These are phyloP conservation scores for Liriodendron chinense DNA, from an alignment of 164 flowering plant species.

Conservation along the genomic window DNA sequence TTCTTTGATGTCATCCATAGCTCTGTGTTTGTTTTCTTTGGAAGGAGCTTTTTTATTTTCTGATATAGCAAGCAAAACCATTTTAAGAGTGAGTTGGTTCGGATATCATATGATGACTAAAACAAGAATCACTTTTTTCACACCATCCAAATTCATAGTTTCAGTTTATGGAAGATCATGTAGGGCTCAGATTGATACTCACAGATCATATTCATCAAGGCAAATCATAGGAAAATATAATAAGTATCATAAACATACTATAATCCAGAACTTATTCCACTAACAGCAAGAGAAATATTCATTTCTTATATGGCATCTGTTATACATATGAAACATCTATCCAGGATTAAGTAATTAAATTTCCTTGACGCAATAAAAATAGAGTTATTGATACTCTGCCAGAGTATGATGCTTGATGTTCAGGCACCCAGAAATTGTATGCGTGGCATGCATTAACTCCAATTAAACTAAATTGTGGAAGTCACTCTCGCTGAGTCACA, in stretches of 20 bases:
- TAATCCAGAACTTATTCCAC: too few relatives aligned
- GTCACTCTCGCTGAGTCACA: background rate
- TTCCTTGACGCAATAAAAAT: too few relatives aligned
- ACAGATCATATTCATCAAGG: background rate
- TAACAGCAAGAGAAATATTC: background rate
- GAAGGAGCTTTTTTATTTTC: slow-evolving; percentile 64
- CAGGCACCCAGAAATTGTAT: background rate
- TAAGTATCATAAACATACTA: background rate
- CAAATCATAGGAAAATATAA: background rate
- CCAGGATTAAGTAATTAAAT: background rate
- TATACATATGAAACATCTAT: background rate
- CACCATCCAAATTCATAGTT: background rate
- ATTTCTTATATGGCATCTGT: background rate
- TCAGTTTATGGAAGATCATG: background rate
- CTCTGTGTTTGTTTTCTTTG: slow-evolving; percentile 82
- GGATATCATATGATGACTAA: background rate
- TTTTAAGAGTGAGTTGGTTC: background rate
- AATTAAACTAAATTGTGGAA: background rate
- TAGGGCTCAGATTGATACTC: background rate
- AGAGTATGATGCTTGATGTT: background rate
- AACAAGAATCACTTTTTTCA: background rate
- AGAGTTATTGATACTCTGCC: background rate
- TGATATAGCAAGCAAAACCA: slow-evolving; percentile 18
- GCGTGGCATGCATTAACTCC: background rate
- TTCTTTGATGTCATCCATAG: slow-evolving; percentile 92